Evolutionary conservation across 75 land plant species (phyloP).

Genomic region (Pinus tabuliformis): DNA sequence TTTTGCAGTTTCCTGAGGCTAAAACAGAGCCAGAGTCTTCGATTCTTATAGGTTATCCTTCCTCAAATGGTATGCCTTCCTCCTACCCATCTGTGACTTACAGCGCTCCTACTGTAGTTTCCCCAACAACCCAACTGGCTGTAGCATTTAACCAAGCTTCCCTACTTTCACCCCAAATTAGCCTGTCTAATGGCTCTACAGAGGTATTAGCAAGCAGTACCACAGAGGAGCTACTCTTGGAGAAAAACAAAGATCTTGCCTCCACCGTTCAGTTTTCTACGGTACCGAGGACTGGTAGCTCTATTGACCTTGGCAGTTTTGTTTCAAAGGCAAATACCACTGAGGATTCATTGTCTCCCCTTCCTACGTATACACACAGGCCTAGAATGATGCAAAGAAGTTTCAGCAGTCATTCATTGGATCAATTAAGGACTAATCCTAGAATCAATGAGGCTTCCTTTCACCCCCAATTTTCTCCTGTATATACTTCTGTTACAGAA

Average conservation of each 20-base stretch:
- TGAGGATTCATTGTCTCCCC: slow-evolving; percentile 8
- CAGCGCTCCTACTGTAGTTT: neutral
- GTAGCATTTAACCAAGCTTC: neutral
- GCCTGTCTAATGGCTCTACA: neutral
- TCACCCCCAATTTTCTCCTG: slow-evolving; percentile 11
- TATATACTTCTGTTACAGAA: slow-evolving; percentile 15
- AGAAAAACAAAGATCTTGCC: neutral
- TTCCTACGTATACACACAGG: slow-evolving; percentile 6
- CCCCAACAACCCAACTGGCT: neutral
- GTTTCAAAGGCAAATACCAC: neutral
- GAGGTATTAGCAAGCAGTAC: neutral
- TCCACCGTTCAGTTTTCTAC: neutral
- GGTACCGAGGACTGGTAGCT: neutral
- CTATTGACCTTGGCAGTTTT: slow-evolving; percentile 1
- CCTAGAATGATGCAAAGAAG: slow-evolving; percentile 25
- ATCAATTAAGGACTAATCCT: slow-evolving; percentile 18
- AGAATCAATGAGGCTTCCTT: slow-evolving; percentile 10
- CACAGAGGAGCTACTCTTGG: neutral
- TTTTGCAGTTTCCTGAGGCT: neutral
- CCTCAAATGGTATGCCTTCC: neutral
- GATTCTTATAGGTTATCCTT: slow-evolving; percentile 1
- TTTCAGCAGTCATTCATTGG: slow-evolving; percentile 28
- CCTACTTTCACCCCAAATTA: neutral
- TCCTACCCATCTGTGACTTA: slow-evolving; percentile 3
- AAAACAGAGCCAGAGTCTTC: slow-evolving; percentile 5